These are phyloP conservation scores for Podaxis sp. DNA, from an alignment of 768 basidiomycete species.

Conservation along the genomic window DNA sequence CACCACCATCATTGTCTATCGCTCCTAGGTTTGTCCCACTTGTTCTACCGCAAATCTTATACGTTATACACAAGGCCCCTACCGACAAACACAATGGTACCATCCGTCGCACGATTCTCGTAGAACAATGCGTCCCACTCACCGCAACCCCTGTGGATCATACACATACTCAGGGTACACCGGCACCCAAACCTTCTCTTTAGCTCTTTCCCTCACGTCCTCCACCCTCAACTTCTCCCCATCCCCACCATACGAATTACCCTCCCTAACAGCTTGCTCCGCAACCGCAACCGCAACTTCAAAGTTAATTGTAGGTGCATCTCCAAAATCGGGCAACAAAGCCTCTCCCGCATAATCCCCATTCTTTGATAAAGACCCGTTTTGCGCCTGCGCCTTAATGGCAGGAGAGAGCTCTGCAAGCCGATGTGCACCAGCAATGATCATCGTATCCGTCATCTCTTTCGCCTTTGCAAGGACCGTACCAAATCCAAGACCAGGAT, in stretches of 20 bases:
- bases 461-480: conserved; percentile 64
- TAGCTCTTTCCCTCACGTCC: conserved; percentile 49
- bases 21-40: no score
- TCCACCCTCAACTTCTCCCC: conserved; percentile 25
- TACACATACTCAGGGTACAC: conserved; percentile 62
- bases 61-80: no score
- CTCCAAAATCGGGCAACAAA: conserved; percentile 72
- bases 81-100: no score
- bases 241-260: conserved; percentile 44
- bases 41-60: no score
- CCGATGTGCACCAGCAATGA: conserved; percentile 71
- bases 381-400: conserved; percentile 44
- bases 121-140: neutral
- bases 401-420: conserved; percentile 76
- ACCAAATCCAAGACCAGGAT: conserved; percentile 83
- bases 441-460: conserved; percentile 78
- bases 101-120: no score
- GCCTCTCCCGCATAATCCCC: conserved; percentile 59
- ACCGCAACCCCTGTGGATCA: conserved; percentile 47
- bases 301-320: conserved; percentile 70
- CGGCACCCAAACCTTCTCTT: conserved; percentile 56
- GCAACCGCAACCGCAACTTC: conserved; percentile 82
- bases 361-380: conserved; percentile 1
- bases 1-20: no score
- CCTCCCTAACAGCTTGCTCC: conserved; percentile 73